Evolutionary conservation across 352 stramenopile genomes (phyloP), one percentile per base, ranked within the genome.

Genomic region (Globisporangium abappressorium): DNA sequence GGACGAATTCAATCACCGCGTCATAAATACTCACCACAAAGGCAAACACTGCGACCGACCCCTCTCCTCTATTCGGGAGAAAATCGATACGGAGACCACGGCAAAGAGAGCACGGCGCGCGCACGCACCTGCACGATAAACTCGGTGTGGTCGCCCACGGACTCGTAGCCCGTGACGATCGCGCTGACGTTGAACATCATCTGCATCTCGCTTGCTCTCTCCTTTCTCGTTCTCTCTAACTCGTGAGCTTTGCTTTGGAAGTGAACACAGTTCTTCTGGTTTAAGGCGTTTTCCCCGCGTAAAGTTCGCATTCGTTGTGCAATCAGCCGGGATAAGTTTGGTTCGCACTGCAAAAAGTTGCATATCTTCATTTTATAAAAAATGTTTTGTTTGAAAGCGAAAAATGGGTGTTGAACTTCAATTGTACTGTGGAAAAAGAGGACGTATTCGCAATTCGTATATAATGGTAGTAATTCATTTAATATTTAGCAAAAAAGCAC

Each of bases 71-170:
- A 8, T 28, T 28, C 6, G 47, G n/a, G n/a, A 26, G 26, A 41
- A 43, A 28, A 51, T 9, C 36, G 55, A 15, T 1, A 43, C 11
- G 14, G 22, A 33, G 24, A 57, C 14, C 43, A 51, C 8, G 18
- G 61, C 6, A 28, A 53, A 22, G 14, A 43, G 12, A 15, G 28
- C 6, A 26, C 24, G 0, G 0, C 5, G 15, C 18, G 33, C 6
- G 5, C 7, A 26, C 46, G 22, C 46, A 79, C 86, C 84, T 94
- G 83, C 33, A 90, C 78, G 64, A 92, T 77, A 73, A 92, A 94
- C 79, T 94, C 86, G 51, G 86, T 94, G 82, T 94, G 86, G 76
- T 94, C 86, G 57, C 83, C 86, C 38, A 94, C 84, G 28, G 83
- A 91, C 70, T 94, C 84, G 73, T 91, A 88, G 74, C 84, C 79